Evolutionary conservation across 2,329 filamentous ascomycete species (phyloP).

Genomic region (Aureobasidium sp.): DNA sequence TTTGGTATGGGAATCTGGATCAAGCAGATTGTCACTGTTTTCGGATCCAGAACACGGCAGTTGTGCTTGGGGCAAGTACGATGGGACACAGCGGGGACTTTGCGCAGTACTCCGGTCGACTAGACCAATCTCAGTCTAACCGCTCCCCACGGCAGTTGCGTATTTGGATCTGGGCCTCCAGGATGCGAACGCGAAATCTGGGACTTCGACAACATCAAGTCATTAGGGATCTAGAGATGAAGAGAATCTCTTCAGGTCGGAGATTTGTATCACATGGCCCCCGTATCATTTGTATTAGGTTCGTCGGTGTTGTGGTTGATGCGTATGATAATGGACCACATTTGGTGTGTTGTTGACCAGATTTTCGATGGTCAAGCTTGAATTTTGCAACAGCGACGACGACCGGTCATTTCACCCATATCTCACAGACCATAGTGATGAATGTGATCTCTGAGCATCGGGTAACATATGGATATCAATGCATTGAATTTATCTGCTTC

Average conservation of each 20-base stretch:
- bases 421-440: too few relatives aligned
- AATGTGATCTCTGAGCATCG: neutral
- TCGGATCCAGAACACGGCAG: slow-evolving; percentile 12
- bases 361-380: too few relatives aligned
- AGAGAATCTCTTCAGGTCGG: too few relatives aligned
- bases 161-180: neutral
- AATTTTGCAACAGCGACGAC: too few relatives aligned
- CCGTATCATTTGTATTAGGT: too few relatives aligned
- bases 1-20: neutral
- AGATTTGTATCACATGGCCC: neutral
- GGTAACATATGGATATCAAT: neutral
- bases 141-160: neutral
- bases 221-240: too few relatives aligned
- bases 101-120: neutral
- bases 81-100: neutral
- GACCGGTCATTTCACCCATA: too few relatives aligned
- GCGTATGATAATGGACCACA: too few relatives aligned
- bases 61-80: neutral
- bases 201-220: neutral
- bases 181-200: neutral
- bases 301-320: too few relatives aligned
- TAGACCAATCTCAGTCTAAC: neutral
- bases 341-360: too few relatives aligned
- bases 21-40: neutral
- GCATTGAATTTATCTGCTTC: neutral